A percentile compares a stretch with the other conserved stretches of the same genome.
These are phyloP conservation scores for Fusarium illudens DNA, from an alignment of 2,329 filamentous ascomycete genomes.

Conservation along the genomic window DNA sequence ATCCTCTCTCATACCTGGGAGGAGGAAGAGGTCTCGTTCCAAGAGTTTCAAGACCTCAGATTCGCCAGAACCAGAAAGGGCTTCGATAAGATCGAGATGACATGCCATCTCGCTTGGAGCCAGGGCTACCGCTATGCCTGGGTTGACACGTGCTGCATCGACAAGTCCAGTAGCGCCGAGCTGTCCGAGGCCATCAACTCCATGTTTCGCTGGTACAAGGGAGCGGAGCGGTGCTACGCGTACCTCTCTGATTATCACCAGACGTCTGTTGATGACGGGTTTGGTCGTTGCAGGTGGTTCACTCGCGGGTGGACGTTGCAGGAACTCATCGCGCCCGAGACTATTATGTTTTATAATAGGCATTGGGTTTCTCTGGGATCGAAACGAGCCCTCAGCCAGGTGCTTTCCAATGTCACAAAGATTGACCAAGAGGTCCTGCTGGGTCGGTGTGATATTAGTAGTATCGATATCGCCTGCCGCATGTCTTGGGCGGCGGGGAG, in stretches of 20 bases:
- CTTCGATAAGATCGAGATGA: constrained; percentile 31
- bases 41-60: constrained; percentile 28
- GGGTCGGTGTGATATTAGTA: not conserved
- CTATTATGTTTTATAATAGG: constrained; percentile 1
- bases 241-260: constrained; percentile 4
- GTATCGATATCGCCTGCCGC: not conserved
- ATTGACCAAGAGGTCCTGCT: not conserved
- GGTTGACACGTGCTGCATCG: constrained; percentile 45
- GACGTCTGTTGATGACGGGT: not conserved
- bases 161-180: constrained; percentile 34
- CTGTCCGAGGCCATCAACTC: constrained; percentile 25
- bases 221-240: constrained; percentile 2
- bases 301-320: constrained; percentile 10
- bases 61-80: constrained; percentile 3
- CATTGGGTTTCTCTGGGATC: not conserved
- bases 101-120: constrained; percentile 25
- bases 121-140: constrained; percentile 41
- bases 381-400: not conserved
- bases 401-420: not conserved
- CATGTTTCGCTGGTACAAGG: constrained; percentile 24
- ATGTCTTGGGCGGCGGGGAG: constrained; percentile 13
- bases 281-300: constrained; percentile 3
- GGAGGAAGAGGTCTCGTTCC: constrained; percentile 38
- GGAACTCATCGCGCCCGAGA: constrained; percentile 1
- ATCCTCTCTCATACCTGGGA: constrained; percentile 47